phyloP scores from a whole-genome alignment of 2,329 filamentous ascomycete genomes.

The Venturia effusa region DNA sequence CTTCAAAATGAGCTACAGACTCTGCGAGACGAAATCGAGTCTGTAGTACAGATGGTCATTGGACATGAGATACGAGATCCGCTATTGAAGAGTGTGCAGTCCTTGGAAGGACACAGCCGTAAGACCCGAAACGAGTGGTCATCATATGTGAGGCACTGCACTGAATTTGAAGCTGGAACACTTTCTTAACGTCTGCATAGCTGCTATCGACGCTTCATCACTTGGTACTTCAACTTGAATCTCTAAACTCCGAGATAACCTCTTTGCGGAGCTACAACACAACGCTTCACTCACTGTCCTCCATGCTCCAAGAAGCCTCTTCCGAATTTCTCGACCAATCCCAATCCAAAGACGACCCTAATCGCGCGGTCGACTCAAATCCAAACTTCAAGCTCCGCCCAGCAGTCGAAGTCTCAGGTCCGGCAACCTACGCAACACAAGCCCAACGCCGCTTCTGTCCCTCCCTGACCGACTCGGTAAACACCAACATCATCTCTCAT shows the following conservation, averaged over 20 bases:
- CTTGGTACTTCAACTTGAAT: conserved; percentile 24
- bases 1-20: conserved; percentile 58
- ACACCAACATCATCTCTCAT: not conserved
- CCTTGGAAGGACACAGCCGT: conserved; percentile 24
- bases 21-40: conserved; percentile 56
- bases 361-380: not conserved
- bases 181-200: conserved; percentile 14
- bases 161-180: not conserved
- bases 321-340: not conserved
- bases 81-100: conserved; percentile 34
- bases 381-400: not conserved
- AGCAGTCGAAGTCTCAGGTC: not conserved
- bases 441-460: conserved; percentile 4
- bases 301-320: not conserved
- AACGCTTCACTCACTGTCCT: conserved; percentile 15
- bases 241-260: conserved; percentile 18
- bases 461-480: not conserved
- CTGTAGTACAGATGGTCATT: conserved; percentile 59
- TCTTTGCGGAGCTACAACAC: conserved; percentile 19
- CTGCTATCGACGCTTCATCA: conserved; percentile 31
- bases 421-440: not conserved
- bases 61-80: conserved; percentile 58
- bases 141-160: conserved; percentile 26
- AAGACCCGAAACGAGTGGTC: conserved; percentile 30
- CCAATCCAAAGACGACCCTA: not conserved